Evolutionary conservation across 148 eudicot genomes (phyloP).

Genomic region (Amaranthus palmeri): DNA sequence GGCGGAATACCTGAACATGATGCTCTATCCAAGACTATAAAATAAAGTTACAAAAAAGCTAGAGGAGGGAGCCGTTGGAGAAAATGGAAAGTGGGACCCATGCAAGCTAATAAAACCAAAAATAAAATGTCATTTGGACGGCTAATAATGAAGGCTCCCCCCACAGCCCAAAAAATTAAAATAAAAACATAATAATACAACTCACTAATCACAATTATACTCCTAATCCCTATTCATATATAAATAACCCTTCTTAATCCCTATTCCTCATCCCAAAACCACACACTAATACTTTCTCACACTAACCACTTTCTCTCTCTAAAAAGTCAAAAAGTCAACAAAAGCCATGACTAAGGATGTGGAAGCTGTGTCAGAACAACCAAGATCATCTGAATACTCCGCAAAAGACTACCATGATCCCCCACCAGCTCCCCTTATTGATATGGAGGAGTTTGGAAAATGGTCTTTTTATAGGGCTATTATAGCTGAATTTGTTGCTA

Average conservation of each 20-base stretch:
- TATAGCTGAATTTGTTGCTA: conserved; percentile 71
- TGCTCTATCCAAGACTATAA: too few species aligned
- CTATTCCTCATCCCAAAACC: neutral
- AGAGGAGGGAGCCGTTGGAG: conserved; percentile 16
- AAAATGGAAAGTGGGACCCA: conserved; percentile 23
- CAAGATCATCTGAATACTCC: conserved; percentile 28
- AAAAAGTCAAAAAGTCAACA: neutral
- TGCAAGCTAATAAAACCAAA: conserved; percentile 24
- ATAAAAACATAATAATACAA: neutral
- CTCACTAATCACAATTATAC: conserved; percentile 3
- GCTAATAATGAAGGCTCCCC: conserved; percentile 19
- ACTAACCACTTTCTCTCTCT: neutral
- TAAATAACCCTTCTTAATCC: conserved; percentile 29
- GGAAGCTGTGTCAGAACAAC: conserved; percentile 33
- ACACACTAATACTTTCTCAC: neutral
- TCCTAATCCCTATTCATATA: neutral
- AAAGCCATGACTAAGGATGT: conserved; percentile 45
- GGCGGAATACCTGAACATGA: too few species aligned
- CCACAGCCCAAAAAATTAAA: conserved; percentile 4
- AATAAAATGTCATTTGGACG: conserved; percentile 28
- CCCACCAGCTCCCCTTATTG: conserved; percentile 53
- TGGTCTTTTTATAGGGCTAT: conserved; percentile 68
- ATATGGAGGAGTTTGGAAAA: conserved; percentile 38
- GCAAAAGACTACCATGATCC: conserved; percentile 75
- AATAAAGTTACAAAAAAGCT: neutral